Base-by-base conservation (phyloP, 768 basidiomycete species). In the Suillus hirtellus region DNA sequence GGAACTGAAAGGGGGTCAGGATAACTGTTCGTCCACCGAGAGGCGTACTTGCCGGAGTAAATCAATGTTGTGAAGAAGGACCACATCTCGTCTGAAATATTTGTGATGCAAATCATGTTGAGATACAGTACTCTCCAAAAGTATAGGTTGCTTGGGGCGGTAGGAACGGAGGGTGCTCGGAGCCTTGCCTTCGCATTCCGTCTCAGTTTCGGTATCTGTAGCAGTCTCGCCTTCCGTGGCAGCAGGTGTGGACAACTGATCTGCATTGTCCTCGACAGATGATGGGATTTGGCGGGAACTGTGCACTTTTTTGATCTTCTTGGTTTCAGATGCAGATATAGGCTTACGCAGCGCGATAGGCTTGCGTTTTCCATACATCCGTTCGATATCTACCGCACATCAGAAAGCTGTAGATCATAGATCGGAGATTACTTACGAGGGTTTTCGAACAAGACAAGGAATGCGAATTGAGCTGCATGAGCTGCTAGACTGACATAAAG, bases 401-500 rank as follows among this genome's bases (percentile, higher is more conserved):
- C 71, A 58, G 56, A 17, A 43, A 60, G 17, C 12, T 49, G 44
- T 14, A 38, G 11, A 12, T 12, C 14, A 9, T 14, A 12, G 44
- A 31, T 52, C 12, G n/a, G 38, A 61, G 60, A 21, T 53, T 17
- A 81, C 93, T 72, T 71, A 96, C 95, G 97, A 65, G 97, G 96
- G 71, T 96, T 99, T 79, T 99, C 97, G 70, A 99, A 99, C 75
- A 89, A 89, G 17, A 95, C 83, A 60, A 99, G 80, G 84, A 99
- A 99, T 1, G 89, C 95, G 74, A 99, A 99, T 69, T 99, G 97
- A 19, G 93, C 92, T 0, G 95, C 93, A 70, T 99, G 97, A 0
- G 92, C 96, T 2, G 88, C 89, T n/a, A 99, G 84, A 68, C 93
- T 95, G 65, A 89, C 93, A 70, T 98, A 98, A 14, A 99, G 80